Percentiles rank a stretch among this genome's conserved stretches.
These are phyloP conservation scores for Picochlorum sp. DNA, from an alignment of 139 green algal species.

Conservation along the genomic window DNA sequence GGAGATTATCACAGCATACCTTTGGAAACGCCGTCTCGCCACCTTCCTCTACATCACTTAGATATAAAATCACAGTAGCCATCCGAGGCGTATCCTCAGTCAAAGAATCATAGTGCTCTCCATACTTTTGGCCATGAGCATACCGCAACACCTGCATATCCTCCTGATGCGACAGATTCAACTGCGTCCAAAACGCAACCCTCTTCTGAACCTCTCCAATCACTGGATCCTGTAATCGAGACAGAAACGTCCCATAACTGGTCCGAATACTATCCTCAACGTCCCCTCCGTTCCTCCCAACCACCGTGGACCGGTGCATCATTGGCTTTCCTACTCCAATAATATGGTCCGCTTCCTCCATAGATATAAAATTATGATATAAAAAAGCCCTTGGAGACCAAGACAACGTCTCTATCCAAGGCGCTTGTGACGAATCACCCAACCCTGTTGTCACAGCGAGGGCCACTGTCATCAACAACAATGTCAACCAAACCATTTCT, in stretches of 20 bases:
- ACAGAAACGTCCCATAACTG: conserved; percentile 70
- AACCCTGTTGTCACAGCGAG: too few species aligned
- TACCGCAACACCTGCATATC: conserved; percentile 80
- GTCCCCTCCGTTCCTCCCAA: conserved; percentile 40
- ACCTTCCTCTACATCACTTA: conserved; percentile 35
- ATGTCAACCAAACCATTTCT: too few species aligned
- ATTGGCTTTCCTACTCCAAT: conserved; percentile 32
- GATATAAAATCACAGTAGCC: conserved; percentile 73
- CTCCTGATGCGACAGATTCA: conserved; percentile 65
- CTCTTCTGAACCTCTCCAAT: conserved; percentile 54
- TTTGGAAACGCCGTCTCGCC: conserved; percentile 53
- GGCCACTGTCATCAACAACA: too few species aligned
- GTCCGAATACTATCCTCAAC: conserved; percentile 61
- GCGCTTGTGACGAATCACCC: not conserved
- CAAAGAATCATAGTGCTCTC: conserved; percentile 64
- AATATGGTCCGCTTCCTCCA: conserved; percentile 64
- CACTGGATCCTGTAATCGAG: conserved; percentile 48
- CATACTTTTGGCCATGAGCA: conserved; percentile 74
- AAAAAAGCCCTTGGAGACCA: conserved; percentile 67
- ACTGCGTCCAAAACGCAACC: conserved; percentile 56
- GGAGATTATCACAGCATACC: not conserved
- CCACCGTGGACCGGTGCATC: conserved; percentile 73
- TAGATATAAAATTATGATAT: conserved; percentile 71
- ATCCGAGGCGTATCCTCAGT: conserved; percentile 39
- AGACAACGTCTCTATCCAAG: conserved; percentile 56